phyloP scores from a whole-genome alignment of 176 grass and related monocot species.

The maize (Zea mays) region Zm-B73-REFERENCE-NAM-5.0 NC_050097.1:223406501-223407000 shows the following conservation, averaged over 20 bases:
- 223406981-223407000: conserved; percentile 44
- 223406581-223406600: conserved; percentile 60
- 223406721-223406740: conserved; percentile 42
- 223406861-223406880: conserved; percentile 62
- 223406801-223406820: conserved; percentile 51
- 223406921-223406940: conserved; percentile 56
- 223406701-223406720: too few species aligned
- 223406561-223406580: conserved; percentile 41
- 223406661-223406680: neutral
- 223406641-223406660: conserved; percentile 17
- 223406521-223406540: conserved; percentile 17
- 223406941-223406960: conserved; percentile 41
- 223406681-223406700: neutral
- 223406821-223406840: conserved; percentile 35
- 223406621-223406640: conserved; percentile 52
- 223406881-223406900: conserved; percentile 53
- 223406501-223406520: neutral
- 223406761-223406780: conserved; percentile 52
- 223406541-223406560: conserved; percentile 23
- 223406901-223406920: conserved; percentile 43
- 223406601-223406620: conserved; percentile 56
- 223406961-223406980: conserved; percentile 47
- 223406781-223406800: conserved; percentile 53
- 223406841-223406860: conserved; percentile 56
- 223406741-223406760: conserved; percentile 52